phyloP scores from a whole-genome alignment of 768 basidiomycete species.

The Mycena haematopus region DNA sequence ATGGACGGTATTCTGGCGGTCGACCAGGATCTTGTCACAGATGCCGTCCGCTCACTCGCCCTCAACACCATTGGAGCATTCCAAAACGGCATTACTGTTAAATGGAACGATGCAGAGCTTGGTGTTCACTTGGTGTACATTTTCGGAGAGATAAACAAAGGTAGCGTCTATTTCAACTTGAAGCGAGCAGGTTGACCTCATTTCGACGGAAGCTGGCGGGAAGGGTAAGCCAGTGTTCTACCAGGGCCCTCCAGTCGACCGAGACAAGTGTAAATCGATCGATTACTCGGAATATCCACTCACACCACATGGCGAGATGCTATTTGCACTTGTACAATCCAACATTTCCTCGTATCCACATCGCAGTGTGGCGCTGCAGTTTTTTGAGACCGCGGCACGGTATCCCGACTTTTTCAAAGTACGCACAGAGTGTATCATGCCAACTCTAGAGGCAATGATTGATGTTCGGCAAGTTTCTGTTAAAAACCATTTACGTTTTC shows the following conservation, averaged over 20 bases:
- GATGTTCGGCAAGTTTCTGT: slow-evolving; percentile 67
- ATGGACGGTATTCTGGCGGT: slow-evolving; percentile 88
- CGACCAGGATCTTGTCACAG: slow-evolving; percentile 85
- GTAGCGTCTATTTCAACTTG: slow-evolving; percentile 48
- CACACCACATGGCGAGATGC: slow-evolving; percentile 89
- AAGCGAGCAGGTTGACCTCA: slow-evolving; percentile 14
- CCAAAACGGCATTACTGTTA: slow-evolving; percentile 63
- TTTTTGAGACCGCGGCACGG: slow-evolving; percentile 91
- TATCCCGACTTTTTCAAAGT: slow-evolving; percentile 98
- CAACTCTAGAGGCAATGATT: slow-evolving; percentile 88
- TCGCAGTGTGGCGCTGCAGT: slow-evolving; percentile 84
- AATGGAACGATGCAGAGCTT: slow-evolving; percentile 94
- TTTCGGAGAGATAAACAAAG: slow-evolving; percentile 92
- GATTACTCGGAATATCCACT: slow-evolving; percentile 85
- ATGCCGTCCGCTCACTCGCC: slow-evolving; percentile 75
- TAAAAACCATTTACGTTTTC: not conserved
- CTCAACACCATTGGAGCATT: slow-evolving; percentile 77
- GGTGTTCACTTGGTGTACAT: slow-evolving; percentile 93
- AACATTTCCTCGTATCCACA: slow-evolving; percentile 85
- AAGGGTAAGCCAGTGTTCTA: slow-evolving; percentile 91
- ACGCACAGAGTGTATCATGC: slow-evolving; percentile 86
- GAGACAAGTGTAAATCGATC: slow-evolving; percentile 67
- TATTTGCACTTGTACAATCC: slow-evolving; percentile 83
- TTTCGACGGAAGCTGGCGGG: slow-evolving; percentile 57
- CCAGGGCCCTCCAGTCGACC: slow-evolving; percentile 70